Percentiles rank a stretch among this genome's conserved stretches.
Conservation (phyloP, 2,329 filamentous ascomycete genomes). For the Colletotrichum nymphaeae region DNA sequence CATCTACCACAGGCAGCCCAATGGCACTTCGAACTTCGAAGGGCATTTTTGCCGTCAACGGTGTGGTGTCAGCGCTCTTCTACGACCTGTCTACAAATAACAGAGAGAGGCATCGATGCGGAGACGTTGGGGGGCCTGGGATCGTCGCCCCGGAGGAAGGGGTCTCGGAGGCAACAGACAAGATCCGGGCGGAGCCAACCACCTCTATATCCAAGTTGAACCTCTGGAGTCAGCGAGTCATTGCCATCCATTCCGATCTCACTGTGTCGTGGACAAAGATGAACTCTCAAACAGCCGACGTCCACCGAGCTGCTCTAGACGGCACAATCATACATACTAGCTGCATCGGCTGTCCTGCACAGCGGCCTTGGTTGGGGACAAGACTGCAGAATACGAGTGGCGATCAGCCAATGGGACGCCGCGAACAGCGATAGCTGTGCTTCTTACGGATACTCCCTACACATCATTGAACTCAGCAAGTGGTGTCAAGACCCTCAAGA, state of each 20-base stretch:
- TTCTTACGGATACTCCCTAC: background rate
- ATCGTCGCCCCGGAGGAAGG: background rate
- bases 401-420: slow-evolving; percentile 29
- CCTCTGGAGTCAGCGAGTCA: background rate
- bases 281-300: slow-evolving; percentile 20
- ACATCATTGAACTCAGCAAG: background rate
- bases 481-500: slow-evolving; percentile 5
- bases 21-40: background rate
- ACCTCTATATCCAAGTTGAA: background rate
- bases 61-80: background rate
- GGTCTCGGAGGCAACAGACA: slow-evolving; percentile 12
- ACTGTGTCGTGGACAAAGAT: background rate
- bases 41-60: background rate
- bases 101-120: background rate
- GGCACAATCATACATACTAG: slow-evolving; percentile 12
- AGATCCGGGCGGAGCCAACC: slow-evolving; percentile 20
- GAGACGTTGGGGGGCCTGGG: slow-evolving; percentile 6
- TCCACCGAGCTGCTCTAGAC: slow-evolving; percentile 8
- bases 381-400: slow-evolving; percentile 36
- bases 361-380: slow-evolving; percentile 4
- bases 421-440: slow-evolving; percentile 1
- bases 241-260: background rate
- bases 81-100: background rate
- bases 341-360: slow-evolving; percentile 25
- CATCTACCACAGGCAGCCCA: background rate